phyloP scores from a whole-genome alignment of 148 eudicot species.

The Polygonum maritimum region DNA sequence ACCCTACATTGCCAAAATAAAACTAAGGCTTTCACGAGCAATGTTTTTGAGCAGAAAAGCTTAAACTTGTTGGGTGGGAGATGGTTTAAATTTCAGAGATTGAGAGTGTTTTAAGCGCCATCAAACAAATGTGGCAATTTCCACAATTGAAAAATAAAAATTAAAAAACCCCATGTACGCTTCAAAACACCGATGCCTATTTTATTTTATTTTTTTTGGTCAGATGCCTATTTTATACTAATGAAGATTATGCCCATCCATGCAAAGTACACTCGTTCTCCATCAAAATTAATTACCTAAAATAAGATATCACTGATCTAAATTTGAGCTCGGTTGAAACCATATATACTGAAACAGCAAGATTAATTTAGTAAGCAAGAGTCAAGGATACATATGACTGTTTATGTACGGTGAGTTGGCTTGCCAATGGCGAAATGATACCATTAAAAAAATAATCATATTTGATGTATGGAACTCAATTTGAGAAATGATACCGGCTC shows the following conservation, averaged over 20 bases:
- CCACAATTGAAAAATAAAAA: background rate
- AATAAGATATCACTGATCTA: no score
- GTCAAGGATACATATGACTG: background rate
- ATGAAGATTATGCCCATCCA: background rate
- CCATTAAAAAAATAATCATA: background rate
- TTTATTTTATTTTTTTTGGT: no score
- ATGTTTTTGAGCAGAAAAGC: background rate
- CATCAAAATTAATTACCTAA: no score
- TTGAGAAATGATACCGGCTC: slow-evolving; percentile 6
- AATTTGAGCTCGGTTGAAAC: background rate
- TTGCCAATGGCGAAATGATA: background rate
- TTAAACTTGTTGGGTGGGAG: background rate
- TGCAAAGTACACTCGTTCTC: background rate
- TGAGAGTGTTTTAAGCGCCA: background rate
- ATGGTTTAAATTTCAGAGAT: background rate
- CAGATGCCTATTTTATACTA: no score
- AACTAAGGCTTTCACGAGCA: background rate
- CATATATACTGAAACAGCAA: background rate
- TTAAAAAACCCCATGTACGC: no score
- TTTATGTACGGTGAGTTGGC: background rate
- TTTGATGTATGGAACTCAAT: background rate
- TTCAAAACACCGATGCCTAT: no score
- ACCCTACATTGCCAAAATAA: background rate
- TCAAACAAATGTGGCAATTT: background rate
- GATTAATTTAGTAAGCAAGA: background rate